phyloP scores from a whole-genome alignment of 768 basidiomycete genomes.

The Amanita pseudoporphyria region DNA sequence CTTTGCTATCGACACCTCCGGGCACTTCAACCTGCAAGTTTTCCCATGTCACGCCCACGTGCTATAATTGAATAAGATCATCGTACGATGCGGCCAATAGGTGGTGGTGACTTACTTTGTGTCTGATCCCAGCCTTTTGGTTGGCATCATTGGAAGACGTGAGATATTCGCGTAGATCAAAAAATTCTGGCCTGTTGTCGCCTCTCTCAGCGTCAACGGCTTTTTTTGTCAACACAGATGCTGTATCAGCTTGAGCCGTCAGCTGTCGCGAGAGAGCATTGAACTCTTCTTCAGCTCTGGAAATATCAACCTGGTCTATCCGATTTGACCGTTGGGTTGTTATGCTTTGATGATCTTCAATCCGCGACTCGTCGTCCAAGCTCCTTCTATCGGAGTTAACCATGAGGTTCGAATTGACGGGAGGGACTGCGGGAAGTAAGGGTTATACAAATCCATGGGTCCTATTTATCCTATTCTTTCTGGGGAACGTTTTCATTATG shows the following conservation, averaged over 20 bases:
- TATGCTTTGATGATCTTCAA: conserved; percentile 5
- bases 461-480: no score
- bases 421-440: background rate
- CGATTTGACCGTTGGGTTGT: conserved; percentile 4
- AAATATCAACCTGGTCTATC: conserved; percentile 35
- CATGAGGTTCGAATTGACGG: background rate
- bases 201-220: conserved; percentile 38
- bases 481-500: no score
- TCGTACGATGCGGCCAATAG: background rate
- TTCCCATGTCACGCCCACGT: conserved; percentile 71
- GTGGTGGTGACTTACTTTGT: conserved; percentile 32
- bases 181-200: conserved; percentile 25
- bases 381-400: background rate
- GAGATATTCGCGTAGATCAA: conserved; percentile 63
- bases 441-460: background rate
- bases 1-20: conserved; percentile 50
- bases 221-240: conserved; percentile 14
- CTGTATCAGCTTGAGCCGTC: conserved; percentile 19
- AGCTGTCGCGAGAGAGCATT: conserved; percentile 42
- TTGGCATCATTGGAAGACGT: conserved; percentile 57
- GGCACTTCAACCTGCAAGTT: conserved; percentile 52
- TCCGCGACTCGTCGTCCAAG: background rate
- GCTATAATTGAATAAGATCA: conserved; percentile 19
- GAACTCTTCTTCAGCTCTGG: conserved; percentile 41
- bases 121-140: conserved; percentile 54